These are phyloP conservation scores for Chrysosporium keratinophilum DNA, from an alignment of 2,329 filamentous ascomycete species.

Conservation along the genomic window DNA sequence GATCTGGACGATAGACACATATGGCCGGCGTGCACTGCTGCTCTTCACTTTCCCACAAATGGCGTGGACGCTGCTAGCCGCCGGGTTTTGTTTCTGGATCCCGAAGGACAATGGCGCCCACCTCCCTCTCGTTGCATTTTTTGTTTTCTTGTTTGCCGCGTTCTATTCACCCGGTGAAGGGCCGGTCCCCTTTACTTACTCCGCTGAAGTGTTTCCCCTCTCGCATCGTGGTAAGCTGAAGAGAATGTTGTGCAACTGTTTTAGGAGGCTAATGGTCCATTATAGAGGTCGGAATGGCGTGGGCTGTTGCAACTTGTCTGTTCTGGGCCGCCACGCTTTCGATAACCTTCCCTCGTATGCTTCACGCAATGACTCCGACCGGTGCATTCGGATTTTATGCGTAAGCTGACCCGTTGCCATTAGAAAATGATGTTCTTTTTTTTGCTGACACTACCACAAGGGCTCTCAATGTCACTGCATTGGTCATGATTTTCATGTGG, in stretches of 20 bases:
- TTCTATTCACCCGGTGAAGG: slow-evolving; percentile 58
- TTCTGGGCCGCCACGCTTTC: slow-evolving; percentile 43
- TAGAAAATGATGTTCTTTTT: not conserved
- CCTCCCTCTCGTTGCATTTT: slow-evolving; percentile 48
- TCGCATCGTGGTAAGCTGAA: slow-evolving; percentile 41
- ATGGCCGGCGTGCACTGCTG: slow-evolving; percentile 51
- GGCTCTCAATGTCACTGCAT: slow-evolving; percentile 49
- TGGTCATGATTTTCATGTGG: slow-evolving; percentile 55
- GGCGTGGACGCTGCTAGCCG: slow-evolving; percentile 55
- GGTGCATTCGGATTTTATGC: slow-evolving; percentile 53
- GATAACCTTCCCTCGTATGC: slow-evolving; percentile 41
- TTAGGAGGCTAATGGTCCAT: slow-evolving; percentile 17
- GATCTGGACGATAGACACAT: slow-evolving; percentile 57
- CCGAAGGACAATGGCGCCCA: slow-evolving; percentile 34
- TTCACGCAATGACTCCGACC: slow-evolving; percentile 39
- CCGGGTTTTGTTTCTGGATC: slow-evolving; percentile 51
- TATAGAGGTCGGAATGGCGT: slow-evolving; percentile 40
- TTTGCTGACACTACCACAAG: slow-evolving; percentile 23
- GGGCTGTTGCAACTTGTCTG: slow-evolving; percentile 37
- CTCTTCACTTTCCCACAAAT: slow-evolving; percentile 59
- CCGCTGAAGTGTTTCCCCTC: slow-evolving; percentile 46
- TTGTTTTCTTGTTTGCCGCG: slow-evolving; percentile 55
- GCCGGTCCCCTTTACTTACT: slow-evolving; percentile 43
- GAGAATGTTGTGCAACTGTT: not conserved
- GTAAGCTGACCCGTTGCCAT: slow-evolving; percentile 22